Evolutionary conservation across 2,329 filamentous ascomycete genomes (phyloP), one percentile per base, ranked within the genome.

Genomic region (Verruconis gallopava): DNA sequence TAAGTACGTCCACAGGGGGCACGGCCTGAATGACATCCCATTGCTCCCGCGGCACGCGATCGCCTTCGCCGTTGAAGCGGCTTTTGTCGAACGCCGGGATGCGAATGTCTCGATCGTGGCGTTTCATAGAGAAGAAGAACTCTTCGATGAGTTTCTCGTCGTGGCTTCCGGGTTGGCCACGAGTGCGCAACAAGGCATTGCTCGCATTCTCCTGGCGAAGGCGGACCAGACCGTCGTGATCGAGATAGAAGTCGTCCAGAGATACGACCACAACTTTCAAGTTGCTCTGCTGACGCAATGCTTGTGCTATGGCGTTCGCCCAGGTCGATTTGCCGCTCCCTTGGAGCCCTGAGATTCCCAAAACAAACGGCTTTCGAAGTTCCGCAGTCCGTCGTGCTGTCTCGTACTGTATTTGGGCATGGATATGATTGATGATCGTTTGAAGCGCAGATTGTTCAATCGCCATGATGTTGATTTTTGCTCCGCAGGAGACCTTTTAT

Each of bases 191-290:
- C 3, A 95, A 71, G 15, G 74, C 73, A 54, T 94, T 94, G 28
- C 71, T 61, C 0, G 81, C 73, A 53, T 91, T 68, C 4, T 71
- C 61, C 35, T 69, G 60, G 19, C 81, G 77, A 17, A 93, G 73
- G 2, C 68, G 66, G 20, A 71, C 57, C 58, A 91, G 83, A 48
- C 79, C 71, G 17, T 67, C 64, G 56, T 84, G 84, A 12, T 75
- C 71, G 42, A 93, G 76, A 63, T 95, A 94, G 51, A 95, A 78
- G 63, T 94, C 86, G 59, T 95, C 88, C 49, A 94, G 45, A 1
- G 58, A 61, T 9, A 61, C 49, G 5, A 53, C 58, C 12, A 59
- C 53, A 3, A 53, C 49, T 21, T 48, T 32, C 2, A 60, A 46
- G n/a, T 50, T 38, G 15, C 59, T 46, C 6, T 51, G 45, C 13